phyloP scores from a whole-genome alignment of 2,329 filamentous ascomycete genomes.

The Talaromyces albobiverticillius region DNA sequence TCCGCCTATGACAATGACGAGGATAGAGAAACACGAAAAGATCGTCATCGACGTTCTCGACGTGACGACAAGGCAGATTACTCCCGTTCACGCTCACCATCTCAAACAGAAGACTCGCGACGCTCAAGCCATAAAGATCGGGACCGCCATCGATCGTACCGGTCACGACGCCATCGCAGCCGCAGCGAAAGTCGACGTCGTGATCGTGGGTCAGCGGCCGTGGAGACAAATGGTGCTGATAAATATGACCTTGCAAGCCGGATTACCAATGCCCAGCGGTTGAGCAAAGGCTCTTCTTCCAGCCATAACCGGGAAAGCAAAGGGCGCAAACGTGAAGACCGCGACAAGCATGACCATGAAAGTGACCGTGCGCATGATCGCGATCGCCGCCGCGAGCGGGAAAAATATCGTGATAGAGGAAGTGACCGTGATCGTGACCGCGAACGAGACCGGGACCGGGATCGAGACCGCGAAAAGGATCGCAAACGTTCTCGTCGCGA shows the following conservation, averaged over 20 bases:
- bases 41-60: slow-evolving; percentile 17
- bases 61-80: slow-evolving; percentile 48
- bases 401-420: slow-evolving; percentile 24
- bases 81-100: slow-evolving; percentile 61
- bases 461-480: slow-evolving; percentile 27
- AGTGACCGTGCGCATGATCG: slow-evolving; percentile 24
- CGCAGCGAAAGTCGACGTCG: slow-evolving; percentile 34
- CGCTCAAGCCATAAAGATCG: slow-evolving; percentile 59
- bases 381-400: slow-evolving; percentile 41
- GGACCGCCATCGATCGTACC: slow-evolving; percentile 37
- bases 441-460: slow-evolving; percentile 31
- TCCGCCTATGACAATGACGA: slow-evolving; percentile 22
- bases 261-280: slow-evolving; percentile 25
- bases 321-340: slow-evolving; percentile 23
- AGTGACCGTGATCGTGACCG: slow-evolving; percentile 35
- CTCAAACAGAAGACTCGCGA: slow-evolving; percentile 60
- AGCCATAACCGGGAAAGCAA: slow-evolving; percentile 28
- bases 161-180: slow-evolving; percentile 45
- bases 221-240: slow-evolving; percentile 22
- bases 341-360: slow-evolving; percentile 23
- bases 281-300: slow-evolving; percentile 20
- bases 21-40: slow-evolving; percentile 27
- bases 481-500: slow-evolving; percentile 41
- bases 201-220: slow-evolving; percentile 29
- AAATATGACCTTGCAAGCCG: slow-evolving; percentile 26